phyloP scores from a whole-genome alignment of 1,284 basidiomycete species.

The Leccinum insolens region DNA sequence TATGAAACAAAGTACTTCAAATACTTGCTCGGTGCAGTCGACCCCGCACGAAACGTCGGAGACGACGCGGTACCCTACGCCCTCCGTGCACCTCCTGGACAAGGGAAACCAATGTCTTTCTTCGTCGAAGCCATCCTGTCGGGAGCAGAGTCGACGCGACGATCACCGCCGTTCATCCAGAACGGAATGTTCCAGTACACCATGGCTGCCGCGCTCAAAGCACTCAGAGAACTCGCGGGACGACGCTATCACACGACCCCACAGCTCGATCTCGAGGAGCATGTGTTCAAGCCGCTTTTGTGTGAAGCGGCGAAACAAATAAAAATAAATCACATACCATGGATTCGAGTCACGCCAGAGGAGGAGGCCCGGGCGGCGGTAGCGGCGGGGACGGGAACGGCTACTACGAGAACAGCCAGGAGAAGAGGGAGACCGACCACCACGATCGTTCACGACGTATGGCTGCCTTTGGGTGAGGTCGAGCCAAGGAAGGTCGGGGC shows the following conservation, averaged over 20 bases:
- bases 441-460: neutral
- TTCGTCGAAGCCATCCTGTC: neutral
- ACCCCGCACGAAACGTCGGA: neutral
- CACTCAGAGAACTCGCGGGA: neutral
- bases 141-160: neutral
- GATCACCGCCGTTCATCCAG: neutral
- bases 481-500: neutral
- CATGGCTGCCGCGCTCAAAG: neutral
- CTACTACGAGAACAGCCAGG: neutral
- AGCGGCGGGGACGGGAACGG: no score
- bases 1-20: neutral
- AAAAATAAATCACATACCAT: neutral
- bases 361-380: neutral
- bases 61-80: neutral
- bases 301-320: neutral
- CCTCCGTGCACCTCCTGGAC: neutral
- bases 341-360: neutral
- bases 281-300: neutral
- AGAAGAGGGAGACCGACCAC: neutral
- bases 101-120: neutral
- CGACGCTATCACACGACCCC: neutral
- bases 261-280: neutral
- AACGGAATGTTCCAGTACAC: neutral
- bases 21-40: neutral
- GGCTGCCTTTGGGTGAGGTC: neutral